Evolutionary conservation across 768 basidiomycete species (phyloP), one percentile per base, ranked within the genome.

Genomic region (Antrodiella citrinella): DNA sequence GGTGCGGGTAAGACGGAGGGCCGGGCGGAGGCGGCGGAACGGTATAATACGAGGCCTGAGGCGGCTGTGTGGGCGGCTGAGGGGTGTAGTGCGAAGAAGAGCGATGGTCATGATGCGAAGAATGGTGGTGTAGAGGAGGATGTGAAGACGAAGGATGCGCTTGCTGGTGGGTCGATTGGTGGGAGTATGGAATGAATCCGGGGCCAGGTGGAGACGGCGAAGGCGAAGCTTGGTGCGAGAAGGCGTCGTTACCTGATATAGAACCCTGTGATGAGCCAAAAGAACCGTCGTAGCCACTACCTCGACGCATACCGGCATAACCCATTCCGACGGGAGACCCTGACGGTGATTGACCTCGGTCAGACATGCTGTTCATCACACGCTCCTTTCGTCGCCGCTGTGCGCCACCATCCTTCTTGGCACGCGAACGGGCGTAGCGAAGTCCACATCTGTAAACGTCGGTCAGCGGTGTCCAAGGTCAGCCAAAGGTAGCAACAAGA

Each of bases 401-500:
- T 10, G 69, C 69, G 57, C 77, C 72, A 15, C 84, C 91, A 67
- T 87, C 88, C 63, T 89, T 89, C 71, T 93, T 93, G 51, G 91
- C 91, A 59, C 86, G 80, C 48, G 87, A 87, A 50, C 90, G 84
- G 54, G 91, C 89, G 66, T 81, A 92, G 43, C 90, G 82, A 53
- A 93, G 74, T 20, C 90, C 90, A 64, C 90, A 92, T 41, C 87
- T 90, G 54, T 30, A 56, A 30, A 22, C 5, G 41, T 18, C 35
- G n/a, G n/a, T n/a, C n/a, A n/a, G n/a, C n/a, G 30, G 15, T 15
- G 30, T 38, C 39, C 61, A 53, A 49, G 58, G 56, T 55, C 59
- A 46, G 51, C 50, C 45, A 54, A 57, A 53, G 15, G 1, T 22
- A 19, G 19, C 7, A 43, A 19, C 15, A 4, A 57, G 55, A 77